Evolutionary conservation across 352 stramenopile genomes (phyloP).

Genomic region (Stramenopiles sp.): DNA sequence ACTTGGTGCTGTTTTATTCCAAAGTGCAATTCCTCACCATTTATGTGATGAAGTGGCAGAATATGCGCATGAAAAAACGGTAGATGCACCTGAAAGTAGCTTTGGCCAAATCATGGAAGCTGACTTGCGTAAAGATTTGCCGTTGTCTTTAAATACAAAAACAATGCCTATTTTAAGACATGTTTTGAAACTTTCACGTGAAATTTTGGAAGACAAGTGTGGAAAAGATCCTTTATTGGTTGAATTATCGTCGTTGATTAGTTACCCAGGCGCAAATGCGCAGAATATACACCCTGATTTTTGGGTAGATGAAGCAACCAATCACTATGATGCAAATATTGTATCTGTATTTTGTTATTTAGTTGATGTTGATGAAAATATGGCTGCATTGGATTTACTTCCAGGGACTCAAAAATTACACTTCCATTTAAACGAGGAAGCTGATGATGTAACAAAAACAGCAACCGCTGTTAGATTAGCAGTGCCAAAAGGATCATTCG

Average conservation of each 20-base stretch:
- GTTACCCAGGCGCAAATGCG: background rate
- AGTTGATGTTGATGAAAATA: slow-evolving; percentile 1
- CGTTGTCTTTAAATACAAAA: background rate
- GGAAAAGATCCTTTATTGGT: background rate
- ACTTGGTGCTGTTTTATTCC: background rate
- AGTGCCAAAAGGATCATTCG: background rate
- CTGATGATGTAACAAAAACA: background rate
- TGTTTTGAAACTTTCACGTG: background rate
- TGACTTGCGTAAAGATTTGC: background rate
- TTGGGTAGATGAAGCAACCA: background rate
- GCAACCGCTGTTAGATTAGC: background rate
- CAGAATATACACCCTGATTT: slow-evolving; percentile 8
- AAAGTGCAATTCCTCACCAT: background rate
- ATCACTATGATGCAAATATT: background rate
- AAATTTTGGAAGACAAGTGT: background rate
- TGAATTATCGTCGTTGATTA: slow-evolving; percentile 7
- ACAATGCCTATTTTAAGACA: background rate
- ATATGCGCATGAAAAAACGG: background rate
- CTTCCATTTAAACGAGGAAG: background rate
- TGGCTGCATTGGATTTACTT: slow-evolving; percentile 1
- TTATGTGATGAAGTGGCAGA: background rate
- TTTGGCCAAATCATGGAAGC: slow-evolving; percentile 4
- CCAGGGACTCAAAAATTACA: background rate
- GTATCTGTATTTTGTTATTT: slow-evolving; percentile 8
- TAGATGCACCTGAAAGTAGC: background rate